A percentile compares a stretch with the other conserved stretches of the same genome.
Conservation (phyloP, 2,329 filamentous ascomycete species). For the Teratosphaeria gauchensis region DNA sequence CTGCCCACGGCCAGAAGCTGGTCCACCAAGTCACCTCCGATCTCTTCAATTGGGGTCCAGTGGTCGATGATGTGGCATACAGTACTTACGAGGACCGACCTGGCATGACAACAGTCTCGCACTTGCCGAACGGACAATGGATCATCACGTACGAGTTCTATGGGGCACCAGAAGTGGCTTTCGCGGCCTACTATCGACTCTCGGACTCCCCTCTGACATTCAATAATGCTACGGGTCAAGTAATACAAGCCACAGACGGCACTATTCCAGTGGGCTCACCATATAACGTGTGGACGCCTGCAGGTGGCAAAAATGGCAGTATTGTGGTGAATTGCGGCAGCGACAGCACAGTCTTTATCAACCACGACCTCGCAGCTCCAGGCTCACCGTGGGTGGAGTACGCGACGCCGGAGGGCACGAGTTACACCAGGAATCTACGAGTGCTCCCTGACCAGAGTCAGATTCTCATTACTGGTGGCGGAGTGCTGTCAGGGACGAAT, state of each 20-base stretch:
- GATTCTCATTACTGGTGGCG: conserved; percentile 35
- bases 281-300: conserved; percentile 44
- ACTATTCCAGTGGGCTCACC: conserved; percentile 38
- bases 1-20: conserved; percentile 58
- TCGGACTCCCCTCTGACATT: conserved; percentile 39
- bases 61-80: conserved; percentile 55
- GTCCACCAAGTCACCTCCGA: conserved; percentile 54
- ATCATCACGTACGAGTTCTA: conserved; percentile 58
- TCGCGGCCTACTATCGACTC: conserved; percentile 46
- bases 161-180: conserved; percentile 34
- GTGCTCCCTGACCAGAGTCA: conserved; percentile 32
- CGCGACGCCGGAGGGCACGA: conserved; percentile 29
- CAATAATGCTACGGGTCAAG: conserved; percentile 29
- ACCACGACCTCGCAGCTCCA: conserved; percentile 34
- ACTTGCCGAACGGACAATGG: conserved; percentile 50
- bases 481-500: conserved; percentile 20
- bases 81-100: conserved; percentile 54
- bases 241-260: conserved; percentile 38
- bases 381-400: conserved; percentile 37
- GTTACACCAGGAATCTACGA: conserved; percentile 39
- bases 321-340: conserved; percentile 39
- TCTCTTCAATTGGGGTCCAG: conserved; percentile 48
- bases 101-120: conserved; percentile 54
- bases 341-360: conserved; percentile 37
- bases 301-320: conserved; percentile 39